Evolutionary conservation across 176 grass and related monocot species (phyloP), one percentile per base, ranked within the genome.

Genomic region (Triticum monococcum): DNA sequence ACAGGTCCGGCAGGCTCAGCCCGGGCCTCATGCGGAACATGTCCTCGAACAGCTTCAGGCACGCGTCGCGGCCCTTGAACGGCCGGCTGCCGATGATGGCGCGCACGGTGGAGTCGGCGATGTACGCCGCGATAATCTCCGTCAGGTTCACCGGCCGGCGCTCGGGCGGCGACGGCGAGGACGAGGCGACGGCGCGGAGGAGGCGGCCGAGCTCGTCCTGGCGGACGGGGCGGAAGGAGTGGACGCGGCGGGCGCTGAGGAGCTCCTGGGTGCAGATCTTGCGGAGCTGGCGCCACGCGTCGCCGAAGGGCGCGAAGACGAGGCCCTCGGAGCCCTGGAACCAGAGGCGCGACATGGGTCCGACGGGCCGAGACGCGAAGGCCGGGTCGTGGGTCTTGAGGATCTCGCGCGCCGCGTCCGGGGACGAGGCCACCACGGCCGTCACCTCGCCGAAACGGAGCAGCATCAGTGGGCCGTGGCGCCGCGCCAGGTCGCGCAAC

Each of bases 1-100:
- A 94, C n/a, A 94, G 84, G 84, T 94, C 89, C 5, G 85, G 86
- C 76, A 89, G 70, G 87, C 88, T 94, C 66, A 85, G 79, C 54
- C 89, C 89, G 13, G 92, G 80, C 68, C 82, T 81, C 79, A 86
- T 82, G 2, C 22, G 41, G 84, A 90, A 72, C 54, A 77, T 26
- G 40, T 68, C 70, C 40, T 79, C 46, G 23, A 90, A 75, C 89
- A 87, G n/a, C 65, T 35, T 14, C 5, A 87, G 41, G 84, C 50
- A 86, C 37, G 3, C 56, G 64, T 86, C 89, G 12, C 89, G 84
- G 84, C 86, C 79, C 37, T 71, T 72, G 40, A 86, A 67, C 9
- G 79, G 70, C n/a, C 79, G 72, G 84, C 65, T 83, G 8, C 84
- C 89, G 80, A 90, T 87, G 80, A 87, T 87, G 73, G 89, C 84